These are phyloP conservation scores for Phoenix roebelenii DNA, from an alignment of 176 grass and related monocot species.

Conservation along the genomic window DNA sequence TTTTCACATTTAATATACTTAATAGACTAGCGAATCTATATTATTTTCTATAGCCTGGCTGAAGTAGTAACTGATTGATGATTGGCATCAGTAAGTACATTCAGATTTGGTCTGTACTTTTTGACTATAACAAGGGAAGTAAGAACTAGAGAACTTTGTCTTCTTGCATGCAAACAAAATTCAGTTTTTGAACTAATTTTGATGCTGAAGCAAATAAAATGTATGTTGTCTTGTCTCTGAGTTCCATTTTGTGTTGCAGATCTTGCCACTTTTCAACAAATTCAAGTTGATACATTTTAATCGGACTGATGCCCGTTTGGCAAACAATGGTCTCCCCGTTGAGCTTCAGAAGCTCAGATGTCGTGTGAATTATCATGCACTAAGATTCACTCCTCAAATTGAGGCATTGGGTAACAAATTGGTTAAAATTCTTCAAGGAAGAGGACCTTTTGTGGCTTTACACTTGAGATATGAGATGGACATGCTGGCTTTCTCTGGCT, in stretches of 20 bases:
- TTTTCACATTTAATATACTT: not conserved
- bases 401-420: constrained; percentile 63
- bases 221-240: constrained; percentile 6
- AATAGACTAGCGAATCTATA: too few species aligned
- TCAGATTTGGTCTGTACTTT: too few species aligned
- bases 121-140: too few species aligned
- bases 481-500: constrained; percentile 97
- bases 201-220: too few species aligned
- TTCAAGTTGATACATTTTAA: constrained; percentile 83
- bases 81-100: too few species aligned
- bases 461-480: constrained; percentile 99
- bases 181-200: too few species aligned
- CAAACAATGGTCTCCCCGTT: constrained; percentile 65
- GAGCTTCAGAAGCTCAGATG: constrained; percentile 83
- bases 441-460: constrained; percentile 67
- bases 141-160: too few species aligned
- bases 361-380: constrained; percentile 71
- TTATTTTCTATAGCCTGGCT: too few species aligned
- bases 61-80: too few species aligned
- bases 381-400: constrained; percentile 83
- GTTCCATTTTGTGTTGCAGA: constrained; percentile 39
- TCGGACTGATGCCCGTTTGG: constrained; percentile 85
- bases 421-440: constrained; percentile 41
- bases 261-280: constrained; percentile 83
- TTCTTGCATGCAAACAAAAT: too few species aligned